Conservation (phyloP, 192 early-diverging fungal genomes). For the Podila verticillata region DNA sequence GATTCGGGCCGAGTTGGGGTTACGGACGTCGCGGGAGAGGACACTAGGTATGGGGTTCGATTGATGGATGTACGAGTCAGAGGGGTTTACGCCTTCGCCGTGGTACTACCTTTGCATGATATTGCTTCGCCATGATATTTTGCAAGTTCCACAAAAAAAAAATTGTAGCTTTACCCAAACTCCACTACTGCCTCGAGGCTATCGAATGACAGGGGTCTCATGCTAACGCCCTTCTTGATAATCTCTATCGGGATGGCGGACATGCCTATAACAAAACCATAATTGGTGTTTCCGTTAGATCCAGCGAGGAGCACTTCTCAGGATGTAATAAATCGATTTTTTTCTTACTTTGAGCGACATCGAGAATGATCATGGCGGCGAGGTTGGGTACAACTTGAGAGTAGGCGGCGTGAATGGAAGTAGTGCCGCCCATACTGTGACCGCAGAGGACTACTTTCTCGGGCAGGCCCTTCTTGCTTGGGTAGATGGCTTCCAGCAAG, state of each 20-base stretch:
- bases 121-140: no score
- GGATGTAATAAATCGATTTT: not conserved
- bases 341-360: constrained; percentile 61
- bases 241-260: no score
- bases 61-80: not conserved
- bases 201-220: no score
- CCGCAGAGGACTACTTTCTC: constrained; percentile 18
- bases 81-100: no score
- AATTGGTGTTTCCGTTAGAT: no score
- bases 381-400: constrained; percentile 40
- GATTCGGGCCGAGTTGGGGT: constrained; percentile 14
- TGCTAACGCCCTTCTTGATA: no score
- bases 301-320: no score
- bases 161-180: no score
- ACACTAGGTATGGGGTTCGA: constrained; percentile 5
- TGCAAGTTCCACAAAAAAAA: no score
- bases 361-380: constrained; percentile 61
- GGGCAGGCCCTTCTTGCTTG: constrained; percentile 7
- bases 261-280: no score
- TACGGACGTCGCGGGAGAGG: constrained; percentile 14
- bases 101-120: no score
- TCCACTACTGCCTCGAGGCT: no score
- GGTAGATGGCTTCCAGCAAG: not conserved
- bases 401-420: constrained; percentile 56
- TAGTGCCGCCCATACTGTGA: constrained; percentile 68